phyloP scores from a whole-genome alignment of 2,329 filamentous ascomycete species.

The Talaromyces atroroseus region DNA sequence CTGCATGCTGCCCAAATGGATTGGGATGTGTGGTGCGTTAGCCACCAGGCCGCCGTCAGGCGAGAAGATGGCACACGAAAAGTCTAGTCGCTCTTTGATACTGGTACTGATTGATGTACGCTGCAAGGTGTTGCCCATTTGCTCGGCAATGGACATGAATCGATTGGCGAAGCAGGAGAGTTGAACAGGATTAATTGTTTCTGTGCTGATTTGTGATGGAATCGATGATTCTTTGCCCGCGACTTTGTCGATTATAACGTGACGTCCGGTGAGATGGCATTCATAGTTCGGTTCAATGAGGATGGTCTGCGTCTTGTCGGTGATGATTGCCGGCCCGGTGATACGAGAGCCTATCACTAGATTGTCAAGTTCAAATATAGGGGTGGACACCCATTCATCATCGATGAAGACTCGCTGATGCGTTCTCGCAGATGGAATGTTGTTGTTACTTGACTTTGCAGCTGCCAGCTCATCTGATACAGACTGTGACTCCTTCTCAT shows the following conservation, averaged over 20 bases:
- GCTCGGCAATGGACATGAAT: slow-evolving; percentile 80
- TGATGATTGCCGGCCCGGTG: slow-evolving; percentile 35
- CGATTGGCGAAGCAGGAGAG: slow-evolving; percentile 73
- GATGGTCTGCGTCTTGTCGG: slow-evolving; percentile 44
- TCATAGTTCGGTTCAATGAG: slow-evolving; percentile 62
- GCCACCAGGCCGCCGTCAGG: slow-evolving; percentile 64
- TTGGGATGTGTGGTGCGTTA: slow-evolving; percentile 66
- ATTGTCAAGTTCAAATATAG: slow-evolving; percentile 72
- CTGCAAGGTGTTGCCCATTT: slow-evolving; percentile 73
- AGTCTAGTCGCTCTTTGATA: slow-evolving; percentile 78
- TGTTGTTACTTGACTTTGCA: slow-evolving; percentile 53
- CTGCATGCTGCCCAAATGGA: slow-evolving; percentile 74
- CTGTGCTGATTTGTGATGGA: slow-evolving; percentile 43
- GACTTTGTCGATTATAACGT: slow-evolving; percentile 74
- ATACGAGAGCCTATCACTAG: slow-evolving; percentile 66
- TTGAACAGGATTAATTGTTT: slow-evolving; percentile 67
- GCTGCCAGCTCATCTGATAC: slow-evolving; percentile 57
- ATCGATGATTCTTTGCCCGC: slow-evolving; percentile 40
- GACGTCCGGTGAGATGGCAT: slow-evolving; percentile 69
- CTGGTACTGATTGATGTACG: slow-evolving; percentile 79
- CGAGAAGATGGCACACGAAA: slow-evolving; percentile 75
- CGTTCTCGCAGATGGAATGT: slow-evolving; percentile 48
- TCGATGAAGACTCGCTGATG: slow-evolving; percentile 68
- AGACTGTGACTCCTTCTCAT: slow-evolving; percentile 75
- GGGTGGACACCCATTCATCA: slow-evolving; percentile 65